Evolutionary conservation across 2,329 filamentous ascomycete species (phyloP).

Genomic region (Fusarium liriodendri): DNA sequence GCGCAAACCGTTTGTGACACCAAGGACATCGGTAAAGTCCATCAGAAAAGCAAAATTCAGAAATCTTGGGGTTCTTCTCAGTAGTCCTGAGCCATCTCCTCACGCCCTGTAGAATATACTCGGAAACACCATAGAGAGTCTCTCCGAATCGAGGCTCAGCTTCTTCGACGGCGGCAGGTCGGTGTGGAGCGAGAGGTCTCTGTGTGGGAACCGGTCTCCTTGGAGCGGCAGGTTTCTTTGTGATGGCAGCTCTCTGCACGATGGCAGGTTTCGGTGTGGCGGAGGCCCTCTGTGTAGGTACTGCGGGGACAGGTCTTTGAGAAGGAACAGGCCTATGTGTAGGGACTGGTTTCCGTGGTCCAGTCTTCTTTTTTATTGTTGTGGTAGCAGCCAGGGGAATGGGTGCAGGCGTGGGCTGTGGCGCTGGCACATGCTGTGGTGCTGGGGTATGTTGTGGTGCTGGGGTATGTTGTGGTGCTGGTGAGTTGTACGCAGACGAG

Average conservation of each 20-base stretch:
- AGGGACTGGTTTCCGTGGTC: background rate
- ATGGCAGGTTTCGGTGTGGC: background rate
- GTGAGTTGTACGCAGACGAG: background rate
- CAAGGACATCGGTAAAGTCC: constrained; percentile 2
- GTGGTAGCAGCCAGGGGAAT: background rate
- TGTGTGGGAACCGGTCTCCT: background rate
- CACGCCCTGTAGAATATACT: background rate
- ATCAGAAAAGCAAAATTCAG: background rate
- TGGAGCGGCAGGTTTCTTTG: background rate
- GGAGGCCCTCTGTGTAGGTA: background rate
- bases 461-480: background rate
- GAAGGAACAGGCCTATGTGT: background rate
- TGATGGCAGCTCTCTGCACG: background rate
- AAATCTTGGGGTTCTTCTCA: background rate
- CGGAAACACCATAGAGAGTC: background rate
- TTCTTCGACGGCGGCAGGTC: background rate
- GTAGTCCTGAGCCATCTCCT: background rate
- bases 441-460: background rate
- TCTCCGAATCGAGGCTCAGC: background rate
- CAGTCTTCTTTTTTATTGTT: background rate
- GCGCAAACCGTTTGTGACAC: background rate
- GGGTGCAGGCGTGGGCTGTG: background rate
- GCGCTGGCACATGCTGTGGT: background rate
- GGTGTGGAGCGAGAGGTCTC: background rate
- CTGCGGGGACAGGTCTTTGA: background rate